Evolutionary conservation across 2,329 filamentous ascomycete species (phyloP).

Genomic region (Stemphylium beticola): DNA sequence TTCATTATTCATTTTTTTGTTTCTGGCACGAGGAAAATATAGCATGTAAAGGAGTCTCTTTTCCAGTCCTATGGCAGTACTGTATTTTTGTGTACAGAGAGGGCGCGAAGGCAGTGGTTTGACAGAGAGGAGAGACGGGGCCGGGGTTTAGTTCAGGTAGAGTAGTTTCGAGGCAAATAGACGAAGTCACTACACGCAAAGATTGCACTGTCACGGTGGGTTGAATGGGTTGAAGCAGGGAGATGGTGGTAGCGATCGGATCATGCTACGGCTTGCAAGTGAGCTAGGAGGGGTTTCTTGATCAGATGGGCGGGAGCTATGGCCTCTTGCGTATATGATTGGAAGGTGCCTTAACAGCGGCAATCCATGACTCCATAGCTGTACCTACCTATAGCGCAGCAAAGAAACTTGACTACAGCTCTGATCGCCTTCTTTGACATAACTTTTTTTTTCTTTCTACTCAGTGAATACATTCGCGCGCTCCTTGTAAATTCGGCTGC

Average conservation of each 20-base stretch:
- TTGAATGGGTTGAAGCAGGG: neutral
- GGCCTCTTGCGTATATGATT: constrained; percentile 18
- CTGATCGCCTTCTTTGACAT: neutral
- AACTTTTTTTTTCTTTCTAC: neutral
- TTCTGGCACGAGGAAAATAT: constrained; percentile 35
- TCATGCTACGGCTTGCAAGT: constrained; percentile 2
- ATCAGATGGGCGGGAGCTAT: constrained; percentile 15
- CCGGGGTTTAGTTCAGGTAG: constrained; percentile 27
- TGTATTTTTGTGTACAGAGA: constrained; percentile 24
- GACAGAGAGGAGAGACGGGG: constrained; percentile 6
- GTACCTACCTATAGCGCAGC: constrained; percentile 16
- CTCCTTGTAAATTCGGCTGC: neutral
- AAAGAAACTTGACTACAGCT: constrained; percentile 8
- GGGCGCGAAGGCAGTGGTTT: neutral
- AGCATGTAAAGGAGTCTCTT: constrained; percentile 38
- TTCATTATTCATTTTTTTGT: constrained; percentile 28
- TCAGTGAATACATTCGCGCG: constrained; percentile 6
- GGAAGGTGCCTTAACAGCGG: constrained; percentile 19
- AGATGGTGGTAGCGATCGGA: constrained; percentile 1
- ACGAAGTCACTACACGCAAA: constrained; percentile 20
- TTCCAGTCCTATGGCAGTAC: constrained; percentile 14
- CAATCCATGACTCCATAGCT: constrained; percentile 21
- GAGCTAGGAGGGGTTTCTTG: constrained; percentile 8
- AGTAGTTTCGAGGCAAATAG: constrained; percentile 30
- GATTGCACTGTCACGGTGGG: neutral